These are phyloP conservation scores for Monilinia fructicola DNA, from an alignment of 2,329 filamentous ascomycete genomes.

Conservation along the genomic window DNA sequence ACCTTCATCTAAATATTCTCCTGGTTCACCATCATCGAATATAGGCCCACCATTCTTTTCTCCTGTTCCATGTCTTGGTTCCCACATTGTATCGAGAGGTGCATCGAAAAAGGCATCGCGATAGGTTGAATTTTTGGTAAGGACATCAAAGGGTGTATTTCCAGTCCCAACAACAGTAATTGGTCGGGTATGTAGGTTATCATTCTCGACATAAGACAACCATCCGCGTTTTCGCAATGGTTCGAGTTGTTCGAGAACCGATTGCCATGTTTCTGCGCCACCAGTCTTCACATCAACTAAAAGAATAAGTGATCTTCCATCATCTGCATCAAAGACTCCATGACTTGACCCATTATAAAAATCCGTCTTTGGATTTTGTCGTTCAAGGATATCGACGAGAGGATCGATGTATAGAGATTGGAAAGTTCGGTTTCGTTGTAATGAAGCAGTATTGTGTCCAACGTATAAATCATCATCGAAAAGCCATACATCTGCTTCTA, in stretches of 20 bases:
- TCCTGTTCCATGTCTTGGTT: conserved; percentile 31
- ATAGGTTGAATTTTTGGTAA: conserved; percentile 53
- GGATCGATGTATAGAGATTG: conserved; percentile 64
- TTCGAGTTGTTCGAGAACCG: conserved; percentile 55
- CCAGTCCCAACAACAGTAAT: conserved; percentile 71
- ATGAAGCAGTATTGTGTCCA: conserved; percentile 57
- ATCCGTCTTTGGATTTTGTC: conserved; percentile 50
- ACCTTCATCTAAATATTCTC: conserved; percentile 27
- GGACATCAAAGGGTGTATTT: conserved; percentile 57
- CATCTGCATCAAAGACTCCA: conserved; percentile 58
- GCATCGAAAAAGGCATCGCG: conserved; percentile 68
- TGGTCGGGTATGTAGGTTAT: conserved; percentile 52
- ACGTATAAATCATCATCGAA: conserved; percentile 59
- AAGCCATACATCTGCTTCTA: conserved; percentile 71
- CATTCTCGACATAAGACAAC: conserved; percentile 54
- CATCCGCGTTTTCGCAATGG: conserved; percentile 60
- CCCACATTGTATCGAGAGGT: conserved; percentile 51
- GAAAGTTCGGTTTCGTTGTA: conserved; percentile 59
- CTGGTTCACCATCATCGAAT: conserved; percentile 23
- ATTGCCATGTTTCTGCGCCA: conserved; percentile 51
- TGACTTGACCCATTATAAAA: conserved; percentile 48
- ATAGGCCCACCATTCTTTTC: conserved; percentile 23
- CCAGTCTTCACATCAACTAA: conserved; percentile 69
- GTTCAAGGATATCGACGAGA: conserved; percentile 56
- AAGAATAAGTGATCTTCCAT: conserved; percentile 56